Conservation (phyloP, 257 asterid genomes). For the Dorcoceras hygrometricum region DNA sequence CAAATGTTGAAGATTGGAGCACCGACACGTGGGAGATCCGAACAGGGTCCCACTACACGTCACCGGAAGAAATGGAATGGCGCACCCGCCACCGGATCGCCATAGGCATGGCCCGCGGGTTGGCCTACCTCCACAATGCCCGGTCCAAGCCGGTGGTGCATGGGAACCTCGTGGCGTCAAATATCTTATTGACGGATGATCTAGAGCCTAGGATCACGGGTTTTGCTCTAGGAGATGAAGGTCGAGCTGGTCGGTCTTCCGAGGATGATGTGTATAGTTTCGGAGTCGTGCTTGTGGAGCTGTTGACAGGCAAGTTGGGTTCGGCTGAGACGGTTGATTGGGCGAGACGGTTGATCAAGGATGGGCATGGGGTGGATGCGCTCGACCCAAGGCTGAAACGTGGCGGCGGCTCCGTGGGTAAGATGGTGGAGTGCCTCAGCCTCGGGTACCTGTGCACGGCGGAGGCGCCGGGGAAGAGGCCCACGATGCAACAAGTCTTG, state of each 20-base stretch:
- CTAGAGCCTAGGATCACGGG: slow-evolving; percentile 79
- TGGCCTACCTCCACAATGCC: slow-evolving; percentile 92
- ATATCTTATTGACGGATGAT: slow-evolving; percentile 65
- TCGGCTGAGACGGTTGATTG: slow-evolving; percentile 41
- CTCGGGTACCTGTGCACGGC: slow-evolving; percentile 89
- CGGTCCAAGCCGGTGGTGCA: slow-evolving; percentile 82
- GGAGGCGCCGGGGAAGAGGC: slow-evolving; percentile 68
- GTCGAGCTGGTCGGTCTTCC: slow-evolving; percentile 34
- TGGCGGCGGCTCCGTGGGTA: slow-evolving; percentile 50
- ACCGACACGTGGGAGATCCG: slow-evolving; percentile 87
- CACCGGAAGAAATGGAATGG: slow-evolving; percentile 77
- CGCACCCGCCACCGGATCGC: slow-evolving; percentile 97
- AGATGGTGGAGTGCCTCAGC: slow-evolving; percentile 88
- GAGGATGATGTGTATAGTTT: slow-evolving; percentile 71
- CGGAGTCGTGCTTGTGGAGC: slow-evolving; percentile 67
- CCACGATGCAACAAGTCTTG: slow-evolving; percentile 83
- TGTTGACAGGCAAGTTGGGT: slow-evolving; percentile 56
- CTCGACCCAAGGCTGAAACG: slow-evolving; percentile 58
- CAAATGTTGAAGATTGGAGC: slow-evolving; percentile 90
- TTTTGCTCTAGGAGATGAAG: slow-evolving; percentile 43
- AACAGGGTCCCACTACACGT: slow-evolving; percentile 27
- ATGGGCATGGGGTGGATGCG: slow-evolving; percentile 52
- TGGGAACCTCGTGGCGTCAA: slow-evolving; percentile 61
- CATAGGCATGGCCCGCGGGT: slow-evolving; percentile 90
- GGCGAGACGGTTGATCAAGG: slow-evolving; percentile 61